Evolutionary conservation across 1,284 basidiomycete species (phyloP).

Genomic region (Rhodotorula sp.): DNA sequence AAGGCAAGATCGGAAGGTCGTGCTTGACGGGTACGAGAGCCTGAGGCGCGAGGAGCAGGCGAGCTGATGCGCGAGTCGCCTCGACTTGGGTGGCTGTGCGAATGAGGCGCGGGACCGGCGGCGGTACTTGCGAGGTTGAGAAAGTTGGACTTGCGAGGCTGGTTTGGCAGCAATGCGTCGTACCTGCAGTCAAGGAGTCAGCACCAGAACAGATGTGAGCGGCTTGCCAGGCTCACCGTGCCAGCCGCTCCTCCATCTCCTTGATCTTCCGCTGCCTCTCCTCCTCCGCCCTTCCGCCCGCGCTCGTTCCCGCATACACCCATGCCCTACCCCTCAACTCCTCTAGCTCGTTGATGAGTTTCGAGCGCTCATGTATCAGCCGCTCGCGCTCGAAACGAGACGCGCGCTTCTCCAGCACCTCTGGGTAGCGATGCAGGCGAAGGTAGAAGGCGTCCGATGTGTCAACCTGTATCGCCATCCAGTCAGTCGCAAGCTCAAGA

Average conservation of each 20-base stretch:
- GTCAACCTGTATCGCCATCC: slow-evolving; percentile 24
- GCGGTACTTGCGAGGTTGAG: slow-evolving; percentile 19
- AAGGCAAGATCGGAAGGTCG: not conserved
- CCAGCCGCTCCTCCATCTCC: slow-evolving; percentile 25
- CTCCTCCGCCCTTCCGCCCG: slow-evolving; percentile 29
- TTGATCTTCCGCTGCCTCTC: slow-evolving; percentile 23
- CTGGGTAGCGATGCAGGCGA: slow-evolving; percentile 42
- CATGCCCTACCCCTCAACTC: slow-evolving; percentile 32
- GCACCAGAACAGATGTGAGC: not conserved
- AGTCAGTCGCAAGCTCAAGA: not conserved
- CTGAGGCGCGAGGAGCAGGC: not conserved
- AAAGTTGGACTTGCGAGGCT: slow-evolving; percentile 38
- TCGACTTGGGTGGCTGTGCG: not conserved
- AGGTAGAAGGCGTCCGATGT: slow-evolving; percentile 43
- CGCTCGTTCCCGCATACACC: slow-evolving; percentile 26
- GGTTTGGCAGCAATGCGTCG: slow-evolving; percentile 38
- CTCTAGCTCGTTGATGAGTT: slow-evolving; percentile 40
- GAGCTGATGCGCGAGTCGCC: not conserved
- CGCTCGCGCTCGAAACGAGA: slow-evolving; percentile 44
- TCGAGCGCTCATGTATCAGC: slow-evolving; percentile 43
- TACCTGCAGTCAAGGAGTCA: slow-evolving; percentile 12
- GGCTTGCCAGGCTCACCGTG: slow-evolving; percentile 6
- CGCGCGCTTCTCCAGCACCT: slow-evolving; percentile 44
- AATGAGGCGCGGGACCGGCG: not conserved
- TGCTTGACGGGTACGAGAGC: not conserved